Percentiles rank a stretch among this genome's conserved stretches.
phyloP scores from a whole-genome alignment of 225 moss, liverwort and hornwort genomes.

The Physcomitrellopsis africana region DNA sequence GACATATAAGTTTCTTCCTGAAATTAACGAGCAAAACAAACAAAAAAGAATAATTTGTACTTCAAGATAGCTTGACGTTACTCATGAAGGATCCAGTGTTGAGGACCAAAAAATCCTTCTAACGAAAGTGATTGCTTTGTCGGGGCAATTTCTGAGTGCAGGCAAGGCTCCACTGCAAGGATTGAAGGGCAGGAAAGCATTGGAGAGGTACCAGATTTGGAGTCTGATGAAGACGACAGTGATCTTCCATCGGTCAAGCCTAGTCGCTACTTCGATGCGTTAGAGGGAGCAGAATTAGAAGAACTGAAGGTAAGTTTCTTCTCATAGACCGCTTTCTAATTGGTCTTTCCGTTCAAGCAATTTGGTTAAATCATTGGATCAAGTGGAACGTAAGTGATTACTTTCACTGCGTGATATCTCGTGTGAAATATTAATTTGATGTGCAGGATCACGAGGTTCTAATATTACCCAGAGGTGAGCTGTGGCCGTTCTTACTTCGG shows the following conservation, averaged over 20 bases:
- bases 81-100: no score
- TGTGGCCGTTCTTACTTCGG: conserved; percentile 63
- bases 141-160: conserved; percentile 14
- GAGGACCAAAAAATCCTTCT: no score
- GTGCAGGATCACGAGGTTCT: conserved; percentile 51
- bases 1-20: not conserved
- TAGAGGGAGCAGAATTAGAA: conserved; percentile 60
- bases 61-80: no score
- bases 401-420: not conserved
- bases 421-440: not conserved
- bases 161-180: conserved; percentile 25
- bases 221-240: not conserved
- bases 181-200: conserved; percentile 28
- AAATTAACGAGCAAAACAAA: not conserved
- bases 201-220: conserved; percentile 9
- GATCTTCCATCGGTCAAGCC: conserved; percentile 35
- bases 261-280: conserved; percentile 58
- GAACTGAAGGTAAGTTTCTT: conserved; percentile 45
- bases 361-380: not conserved
- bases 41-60: no score
- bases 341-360: not conserved
- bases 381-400: not conserved
- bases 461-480: conserved; percentile 52
- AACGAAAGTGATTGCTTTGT: not conserved
- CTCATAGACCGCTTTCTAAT: not conserved